phyloP scores from a whole-genome alignment of 2,329 filamentous ascomycete genomes.

The Penicillium decumbens region DNA sequence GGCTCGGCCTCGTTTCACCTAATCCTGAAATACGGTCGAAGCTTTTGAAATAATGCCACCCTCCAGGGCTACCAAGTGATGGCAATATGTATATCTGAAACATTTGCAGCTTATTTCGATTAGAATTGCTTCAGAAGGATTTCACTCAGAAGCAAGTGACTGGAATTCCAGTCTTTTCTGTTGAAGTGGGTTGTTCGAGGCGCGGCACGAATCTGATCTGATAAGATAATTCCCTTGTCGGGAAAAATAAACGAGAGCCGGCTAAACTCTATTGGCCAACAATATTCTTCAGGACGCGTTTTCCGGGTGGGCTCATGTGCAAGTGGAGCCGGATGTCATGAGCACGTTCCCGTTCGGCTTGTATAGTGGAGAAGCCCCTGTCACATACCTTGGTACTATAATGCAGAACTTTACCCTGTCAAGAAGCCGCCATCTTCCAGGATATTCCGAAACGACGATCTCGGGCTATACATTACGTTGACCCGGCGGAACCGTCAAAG shows the following conservation, averaged over 20 bases:
- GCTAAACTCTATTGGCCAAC: neutral
- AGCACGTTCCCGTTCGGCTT: neutral
- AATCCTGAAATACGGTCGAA: neutral
- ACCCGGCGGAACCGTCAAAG: neutral
- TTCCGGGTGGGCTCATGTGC: constrained; percentile 9
- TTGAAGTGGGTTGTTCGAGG: neutral
- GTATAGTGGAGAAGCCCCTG: neutral
- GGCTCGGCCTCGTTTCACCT: constrained; percentile 4
- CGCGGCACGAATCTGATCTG: neutral
- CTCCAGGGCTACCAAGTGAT: neutral
- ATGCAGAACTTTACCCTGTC: neutral
- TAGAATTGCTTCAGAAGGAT: neutral
- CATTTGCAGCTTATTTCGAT: neutral
- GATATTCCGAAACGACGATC: neutral
- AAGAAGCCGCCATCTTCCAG: neutral
- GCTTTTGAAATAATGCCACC: neutral
- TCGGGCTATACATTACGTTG: neutral
- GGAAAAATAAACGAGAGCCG: neutral
- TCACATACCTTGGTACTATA: neutral
- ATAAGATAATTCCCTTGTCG: constrained; percentile 1
- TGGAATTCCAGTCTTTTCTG: neutral
- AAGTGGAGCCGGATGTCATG: neutral
- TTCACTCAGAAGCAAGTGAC: neutral
- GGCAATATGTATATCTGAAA: neutral
- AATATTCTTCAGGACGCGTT: neutral